These are phyloP conservation scores for Truncatella angustata DNA, from an alignment of 2,329 filamentous ascomycete genomes.

Conservation along the genomic window DNA sequence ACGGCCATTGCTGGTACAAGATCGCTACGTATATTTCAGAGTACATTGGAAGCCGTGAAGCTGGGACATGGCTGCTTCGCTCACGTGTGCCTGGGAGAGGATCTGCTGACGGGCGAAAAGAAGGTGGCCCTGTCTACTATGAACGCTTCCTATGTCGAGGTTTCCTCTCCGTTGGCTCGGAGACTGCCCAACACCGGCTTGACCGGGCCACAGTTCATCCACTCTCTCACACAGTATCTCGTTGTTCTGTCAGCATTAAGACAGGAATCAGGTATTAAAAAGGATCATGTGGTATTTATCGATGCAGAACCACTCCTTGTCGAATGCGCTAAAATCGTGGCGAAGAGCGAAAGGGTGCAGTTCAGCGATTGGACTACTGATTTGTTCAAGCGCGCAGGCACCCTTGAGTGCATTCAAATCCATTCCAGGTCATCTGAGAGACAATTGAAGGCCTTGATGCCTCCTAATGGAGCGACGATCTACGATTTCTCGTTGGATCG, in stretches of 20 bases:
- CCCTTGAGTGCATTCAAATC: conserved; percentile 9
- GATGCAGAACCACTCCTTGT: not conserved
- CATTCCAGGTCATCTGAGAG: conserved; percentile 26
- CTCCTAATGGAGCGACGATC: conserved; percentile 18
- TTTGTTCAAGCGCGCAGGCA: not conserved
- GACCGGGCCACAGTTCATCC: conserved; percentile 20
- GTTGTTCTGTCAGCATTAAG: not conserved
- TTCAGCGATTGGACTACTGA: not conserved
- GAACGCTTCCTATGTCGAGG: conserved; percentile 34
- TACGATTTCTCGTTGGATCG: conserved; percentile 31
- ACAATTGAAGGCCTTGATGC: conserved; percentile 28
- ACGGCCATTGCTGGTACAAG: conserved; percentile 5
- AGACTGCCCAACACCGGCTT: conserved; percentile 12
- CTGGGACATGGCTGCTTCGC: conserved; percentile 12
- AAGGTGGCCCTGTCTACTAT: conserved; percentile 27
- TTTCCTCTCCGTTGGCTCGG: conserved; percentile 17
- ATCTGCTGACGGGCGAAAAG: conserved; percentile 20
- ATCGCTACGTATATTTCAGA: conserved; percentile 34
- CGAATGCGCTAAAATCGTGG: not conserved
- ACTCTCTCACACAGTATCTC: conserved; percentile 22
- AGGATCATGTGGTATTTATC: not conserved
- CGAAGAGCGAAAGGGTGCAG: not conserved
- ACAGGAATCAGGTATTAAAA: not conserved
- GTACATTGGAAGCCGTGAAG: conserved; percentile 30
- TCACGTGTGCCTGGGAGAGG: conserved; percentile 33